phyloP scores from a whole-genome alignment of 495 filamentous ascomycete species.

The Bacidia rubella region DNA sequence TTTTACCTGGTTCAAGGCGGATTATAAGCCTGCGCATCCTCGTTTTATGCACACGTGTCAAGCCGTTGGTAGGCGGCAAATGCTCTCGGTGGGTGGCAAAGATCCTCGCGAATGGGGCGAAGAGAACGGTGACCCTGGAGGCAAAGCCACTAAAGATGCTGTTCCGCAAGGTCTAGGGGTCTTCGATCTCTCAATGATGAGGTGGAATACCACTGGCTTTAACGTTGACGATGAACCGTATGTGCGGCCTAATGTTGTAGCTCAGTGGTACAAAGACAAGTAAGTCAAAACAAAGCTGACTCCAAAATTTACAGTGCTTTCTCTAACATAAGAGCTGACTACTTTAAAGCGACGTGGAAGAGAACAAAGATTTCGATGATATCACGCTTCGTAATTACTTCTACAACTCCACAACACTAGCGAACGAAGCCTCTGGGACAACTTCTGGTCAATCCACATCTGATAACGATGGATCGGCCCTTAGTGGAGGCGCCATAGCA shows the following conservation, averaged over 20 bases:
- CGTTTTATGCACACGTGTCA: constrained; percentile 8
- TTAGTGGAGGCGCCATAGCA: neutral
- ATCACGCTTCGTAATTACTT: no score
- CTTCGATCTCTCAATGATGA: constrained; percentile 8
- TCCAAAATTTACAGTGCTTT: neutral
- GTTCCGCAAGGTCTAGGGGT: constrained; percentile 3
- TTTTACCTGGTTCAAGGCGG: constrained; percentile 27
- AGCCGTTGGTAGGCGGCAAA: constrained; percentile 11
- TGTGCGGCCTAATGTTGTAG: constrained; percentile 1
- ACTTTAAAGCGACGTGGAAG: no score
- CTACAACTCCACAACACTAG: no score
- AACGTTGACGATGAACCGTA: constrained; percentile 7
- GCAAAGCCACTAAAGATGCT: neutral
- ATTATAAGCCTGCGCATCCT: neutral
- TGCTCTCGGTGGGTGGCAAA: constrained; percentile 8
- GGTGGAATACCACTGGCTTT: constrained; percentile 6
- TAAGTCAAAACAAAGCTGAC: neutral
- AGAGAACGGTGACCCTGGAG: neutral
- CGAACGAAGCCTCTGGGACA: no score
- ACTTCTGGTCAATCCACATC: no score
- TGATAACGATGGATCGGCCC: no score
- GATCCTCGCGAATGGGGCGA: neutral
- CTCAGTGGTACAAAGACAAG: neutral
- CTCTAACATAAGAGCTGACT: neutral
- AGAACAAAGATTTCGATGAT: no score